Evolutionary conservation across 2,329 filamentous ascomycete species (phyloP), one percentile per base, ranked within the genome.

Genomic region (Pseudogymnoascus sp.): DNA sequence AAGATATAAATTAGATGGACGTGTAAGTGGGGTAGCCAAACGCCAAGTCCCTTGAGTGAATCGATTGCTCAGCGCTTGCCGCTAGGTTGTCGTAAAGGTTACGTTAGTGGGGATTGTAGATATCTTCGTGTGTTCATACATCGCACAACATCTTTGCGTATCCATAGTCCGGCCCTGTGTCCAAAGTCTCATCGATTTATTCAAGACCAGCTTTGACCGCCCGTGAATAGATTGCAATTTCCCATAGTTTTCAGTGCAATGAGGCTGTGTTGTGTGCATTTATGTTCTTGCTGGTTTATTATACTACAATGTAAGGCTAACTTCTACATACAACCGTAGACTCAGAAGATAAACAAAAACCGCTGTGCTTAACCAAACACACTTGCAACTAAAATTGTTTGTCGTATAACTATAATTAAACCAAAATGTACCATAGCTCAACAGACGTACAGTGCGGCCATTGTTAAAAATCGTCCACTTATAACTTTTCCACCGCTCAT

Each of bases 401-500:
- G 12, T 57, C 29, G 10, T 34, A 34, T 18, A 57, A 34, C 8
- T 34, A 16, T 31, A 34, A 57, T 57, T 21, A 57, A 57, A 34
- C 16, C 51, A 57, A 57, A 57, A 57, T 16, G 34, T 57, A 36
- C 16, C 31, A 36, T 57, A 18, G 29, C 51, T 57, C 29, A 57
- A 34, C 51, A 57, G 51, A 57, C 51, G 51, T 57, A 36, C 51
- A 57, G 51, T 57, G 11, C 29, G 29, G 10, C 29, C 51, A 4
- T 34, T 57, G 29, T 34, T 57, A n/a, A 57, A 57, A 57, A 34
- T 34, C n/a, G 51, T 12, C n/a, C 29, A 36, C 51, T 21, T 57
- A 57, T 57, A 57, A 57, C 51, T 57, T 57, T 57, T 57, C 29
- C n/a, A 36, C 51, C 16, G 29, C 51, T 21, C 51, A 57, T 57